These are phyloP conservation scores for Ascocoryne sarcoides DNA, from an alignment of 2,329 filamentous ascomycete species.

Conservation along the genomic window DNA sequence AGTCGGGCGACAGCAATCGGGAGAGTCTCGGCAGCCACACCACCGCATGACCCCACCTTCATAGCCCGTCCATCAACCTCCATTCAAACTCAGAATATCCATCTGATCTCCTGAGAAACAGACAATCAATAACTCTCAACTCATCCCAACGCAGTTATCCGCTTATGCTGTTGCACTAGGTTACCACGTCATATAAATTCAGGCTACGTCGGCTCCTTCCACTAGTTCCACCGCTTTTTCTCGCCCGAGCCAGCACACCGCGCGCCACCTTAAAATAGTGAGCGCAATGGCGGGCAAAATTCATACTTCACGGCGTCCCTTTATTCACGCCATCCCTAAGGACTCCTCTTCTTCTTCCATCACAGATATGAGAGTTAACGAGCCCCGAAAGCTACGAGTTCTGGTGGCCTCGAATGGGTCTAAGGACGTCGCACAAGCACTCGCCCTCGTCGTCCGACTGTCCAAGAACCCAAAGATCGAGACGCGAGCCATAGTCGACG, in stretches of 20 bases:
- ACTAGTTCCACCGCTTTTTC: too few relatives aligned
- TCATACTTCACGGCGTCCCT: conserved; percentile 8
- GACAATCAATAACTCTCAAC: too few relatives aligned
- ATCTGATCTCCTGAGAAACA: too few relatives aligned
- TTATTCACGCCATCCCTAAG: conserved; percentile 14
- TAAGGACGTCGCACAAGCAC: conserved; percentile 56
- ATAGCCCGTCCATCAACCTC: too few relatives aligned
- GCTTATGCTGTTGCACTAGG: too few relatives aligned
- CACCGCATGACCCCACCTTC: too few relatives aligned
- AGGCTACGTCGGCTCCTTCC: too few relatives aligned
- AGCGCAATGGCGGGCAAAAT: conserved; percentile 16
- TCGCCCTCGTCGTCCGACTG: conserved; percentile 56
- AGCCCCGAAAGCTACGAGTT: conserved; percentile 47
- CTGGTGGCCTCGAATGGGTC: conserved; percentile 59
- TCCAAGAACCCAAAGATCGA: conserved; percentile 56
- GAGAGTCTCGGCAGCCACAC: too few relatives aligned
- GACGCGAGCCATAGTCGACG: conserved; percentile 54
- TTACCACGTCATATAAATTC: too few relatives aligned
- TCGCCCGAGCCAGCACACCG: neutral
- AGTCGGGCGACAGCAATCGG: too few relatives aligned
- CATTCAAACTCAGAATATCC: too few relatives aligned
- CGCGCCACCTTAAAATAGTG: neutral
- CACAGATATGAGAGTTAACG: conserved; percentile 34
- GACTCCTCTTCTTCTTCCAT: conserved; percentile 21
- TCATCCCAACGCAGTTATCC: too few relatives aligned